Conservation (phyloP, 768 basidiomycete genomes). For the Roridomyces roridus region DNA sequence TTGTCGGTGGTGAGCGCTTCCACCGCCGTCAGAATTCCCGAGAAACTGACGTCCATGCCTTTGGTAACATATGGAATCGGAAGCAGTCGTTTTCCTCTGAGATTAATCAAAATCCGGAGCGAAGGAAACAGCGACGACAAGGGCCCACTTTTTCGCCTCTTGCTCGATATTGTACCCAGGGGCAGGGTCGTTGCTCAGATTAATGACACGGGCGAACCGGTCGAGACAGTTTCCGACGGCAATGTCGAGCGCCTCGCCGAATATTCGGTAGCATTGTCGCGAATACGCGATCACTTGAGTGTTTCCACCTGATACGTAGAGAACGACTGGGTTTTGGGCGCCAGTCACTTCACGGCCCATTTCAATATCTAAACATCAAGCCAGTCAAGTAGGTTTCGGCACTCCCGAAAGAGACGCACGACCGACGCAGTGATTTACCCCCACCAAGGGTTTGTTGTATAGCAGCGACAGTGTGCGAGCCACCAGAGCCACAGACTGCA, state of each 20-base stretch:
- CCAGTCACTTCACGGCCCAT: slow-evolving; percentile 97
- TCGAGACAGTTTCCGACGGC: slow-evolving; percentile 99
- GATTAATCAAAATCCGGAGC: background rate
- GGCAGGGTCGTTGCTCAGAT: slow-evolving; percentile 92
- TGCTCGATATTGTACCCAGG: slow-evolving; percentile 99
- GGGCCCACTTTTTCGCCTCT: slow-evolving; percentile 82
- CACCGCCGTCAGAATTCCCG: slow-evolving; percentile 88
- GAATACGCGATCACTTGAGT: slow-evolving; percentile 99
- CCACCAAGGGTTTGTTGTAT: slow-evolving; percentile 90
- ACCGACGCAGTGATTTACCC: slow-evolving; percentile 99
- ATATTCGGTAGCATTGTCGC: slow-evolving; percentile 95
- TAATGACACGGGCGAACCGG: slow-evolving; percentile 94
- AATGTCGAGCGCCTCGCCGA: slow-evolving; percentile 98
- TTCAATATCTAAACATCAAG: slow-evolving; percentile 79
- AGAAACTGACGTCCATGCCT: slow-evolving; percentile 97
- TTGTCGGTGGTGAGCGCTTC: slow-evolving; percentile 90
- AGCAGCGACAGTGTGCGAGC: slow-evolving; percentile 90
- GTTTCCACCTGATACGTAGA: slow-evolving; percentile 98
- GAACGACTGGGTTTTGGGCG: slow-evolving; percentile 93
- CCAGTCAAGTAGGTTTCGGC: background rate
- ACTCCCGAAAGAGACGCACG: slow-evolving; percentile 66
- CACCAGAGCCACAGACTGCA: slow-evolving; percentile 93
- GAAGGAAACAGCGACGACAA: background rate
- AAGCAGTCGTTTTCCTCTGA: slow-evolving; percentile 83
- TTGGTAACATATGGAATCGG: slow-evolving; percentile 94